A percentile compares a stretch with the other conserved stretches of the same genome.
These are phyloP conservation scores for Colletotrichum sp. DNA, from an alignment of 2,329 filamentous ascomycete species.

Conservation along the genomic window DNA sequence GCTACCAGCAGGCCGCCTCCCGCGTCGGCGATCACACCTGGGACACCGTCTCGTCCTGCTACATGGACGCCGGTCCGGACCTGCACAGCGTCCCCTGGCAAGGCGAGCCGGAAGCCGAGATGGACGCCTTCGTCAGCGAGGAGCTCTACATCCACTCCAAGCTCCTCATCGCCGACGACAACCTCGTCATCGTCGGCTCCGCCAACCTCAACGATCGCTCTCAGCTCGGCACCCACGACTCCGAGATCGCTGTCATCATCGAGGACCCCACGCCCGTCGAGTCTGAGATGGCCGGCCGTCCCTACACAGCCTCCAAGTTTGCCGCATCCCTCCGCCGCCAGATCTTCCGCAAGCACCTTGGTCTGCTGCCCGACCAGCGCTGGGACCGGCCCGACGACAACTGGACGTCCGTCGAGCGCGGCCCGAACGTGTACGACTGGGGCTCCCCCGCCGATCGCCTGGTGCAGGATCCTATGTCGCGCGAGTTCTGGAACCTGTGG, in stretches of 20 bases:
- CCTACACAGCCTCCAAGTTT: slow-evolving; percentile 75
- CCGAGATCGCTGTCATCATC: slow-evolving; percentile 88
- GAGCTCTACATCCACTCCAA: slow-evolving; percentile 71
- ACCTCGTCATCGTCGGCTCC: slow-evolving; percentile 79
- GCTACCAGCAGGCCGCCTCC: slow-evolving; percentile 75
- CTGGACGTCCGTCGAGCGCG: slow-evolving; percentile 74
- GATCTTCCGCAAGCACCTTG: slow-evolving; percentile 91
- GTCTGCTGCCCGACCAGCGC: slow-evolving; percentile 77
- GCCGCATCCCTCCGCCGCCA: slow-evolving; percentile 82
- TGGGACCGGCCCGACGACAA: slow-evolving; percentile 74
- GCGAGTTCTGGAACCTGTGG: slow-evolving; percentile 76
- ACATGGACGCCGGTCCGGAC: slow-evolving; percentile 80
- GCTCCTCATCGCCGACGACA: slow-evolving; percentile 81
- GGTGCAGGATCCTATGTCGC: slow-evolving; percentile 76
- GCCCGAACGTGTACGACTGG: slow-evolving; percentile 77
- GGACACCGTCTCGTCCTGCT: slow-evolving; percentile 80
- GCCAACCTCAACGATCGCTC: slow-evolving; percentile 67
- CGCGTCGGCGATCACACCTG: slow-evolving; percentile 62
- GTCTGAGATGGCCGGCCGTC: slow-evolving; percentile 74
- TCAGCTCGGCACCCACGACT: slow-evolving; percentile 84
- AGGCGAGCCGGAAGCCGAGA: slow-evolving; percentile 59
- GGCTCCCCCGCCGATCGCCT: slow-evolving; percentile 69
- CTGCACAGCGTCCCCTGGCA: slow-evolving; percentile 65
- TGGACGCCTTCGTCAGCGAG: slow-evolving; percentile 67
- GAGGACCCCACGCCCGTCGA: slow-evolving; percentile 77